Base-by-base conservation (phyloP, 306 rosid genomes). In the Arachis hypogaea region DNA sequence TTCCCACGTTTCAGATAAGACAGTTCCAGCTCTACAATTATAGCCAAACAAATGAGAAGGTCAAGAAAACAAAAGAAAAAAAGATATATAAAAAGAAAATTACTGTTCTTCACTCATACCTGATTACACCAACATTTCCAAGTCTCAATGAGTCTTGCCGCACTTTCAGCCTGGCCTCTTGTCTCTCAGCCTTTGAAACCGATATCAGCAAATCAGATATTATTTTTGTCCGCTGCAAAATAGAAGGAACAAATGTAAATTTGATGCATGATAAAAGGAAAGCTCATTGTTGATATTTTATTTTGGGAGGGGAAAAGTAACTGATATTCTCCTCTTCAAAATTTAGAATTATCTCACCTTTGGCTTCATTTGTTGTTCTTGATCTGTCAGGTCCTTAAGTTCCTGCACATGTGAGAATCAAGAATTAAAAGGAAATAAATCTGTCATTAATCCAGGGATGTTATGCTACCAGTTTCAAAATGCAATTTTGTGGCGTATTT, bases 1-100 rank as follows among this genome's bases (percentile, higher is more conserved):
- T 87, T 95, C 99, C 99, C 99, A 92, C 16, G 96, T 95, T 89
- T 95, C 99, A 2, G 98, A 90, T 78, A 95, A 84, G 78, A 95
- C 84, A 68, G 99, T 95, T 84, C 99, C 99, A 83, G 99, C 99
- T 82, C 99, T 95, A 83, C 68, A 83, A 66, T 72, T 81, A 80
- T 47, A 78, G 74, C 64, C 43, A 70, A 59, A 66, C 61, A 4
- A 58, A 76, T 78, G 56, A 51, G 71, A 49, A 74, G 73, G 46
- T 42, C 63, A 46, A 12, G 7, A 52, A 42, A 30, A 57, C 2
- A 58, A 11, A 18, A 12, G 4, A 57, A 69, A 74, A 54, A 30
- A 73, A 54, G 5, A 68, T 28, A 72, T 57, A 29, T 49, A 74
- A 47, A 59, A 3, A 11, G 30, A 51, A 69, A 65, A 54, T 47